Percentiles rank a stretch among this genome's conserved stretches.
Conservation (phyloP, 2,329 filamentous ascomycete genomes). For the Aspergillus udagawae region DNA sequence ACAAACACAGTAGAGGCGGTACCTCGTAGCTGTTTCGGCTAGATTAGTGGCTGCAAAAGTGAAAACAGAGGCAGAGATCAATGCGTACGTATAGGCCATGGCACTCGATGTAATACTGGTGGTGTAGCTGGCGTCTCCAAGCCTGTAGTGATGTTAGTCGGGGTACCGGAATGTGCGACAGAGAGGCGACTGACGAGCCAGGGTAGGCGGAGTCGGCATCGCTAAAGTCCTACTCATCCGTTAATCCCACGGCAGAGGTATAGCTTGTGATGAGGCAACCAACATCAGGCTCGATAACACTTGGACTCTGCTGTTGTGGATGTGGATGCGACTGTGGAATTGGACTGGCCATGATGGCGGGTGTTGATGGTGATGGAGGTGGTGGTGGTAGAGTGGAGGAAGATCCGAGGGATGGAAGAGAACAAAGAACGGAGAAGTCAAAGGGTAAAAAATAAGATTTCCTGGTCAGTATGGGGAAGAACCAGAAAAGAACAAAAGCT, state of each 20-base stretch:
- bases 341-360: not conserved
- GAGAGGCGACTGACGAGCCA: conserved; percentile 21
- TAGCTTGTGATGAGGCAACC: conserved; percentile 6
- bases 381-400: not conserved
- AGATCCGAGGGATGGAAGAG: not conserved
- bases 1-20: not conserved
- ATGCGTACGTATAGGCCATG: conserved; percentile 27
- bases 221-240: conserved; percentile 13
- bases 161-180: not conserved
- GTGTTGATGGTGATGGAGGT: not conserved
- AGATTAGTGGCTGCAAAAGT: conserved; percentile 6
- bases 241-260: not conserved
- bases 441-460: not conserved
- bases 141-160: conserved; percentile 11
- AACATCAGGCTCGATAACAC: conserved; percentile 25
- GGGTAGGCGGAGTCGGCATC: conserved; percentile 26
- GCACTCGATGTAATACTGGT: conserved; percentile 29
- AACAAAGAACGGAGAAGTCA: not conserved
- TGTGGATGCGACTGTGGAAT: not conserved
- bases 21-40: conserved; percentile 27
- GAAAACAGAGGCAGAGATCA: not conserved
- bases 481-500: not conserved
- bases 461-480: not conserved
- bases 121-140: conserved; percentile 26
- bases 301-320: conserved; percentile 2